These are phyloP conservation scores for Candida sp. DNA, from an alignment of 1,139 yeast species.

Conservation along the genomic window DNA sequence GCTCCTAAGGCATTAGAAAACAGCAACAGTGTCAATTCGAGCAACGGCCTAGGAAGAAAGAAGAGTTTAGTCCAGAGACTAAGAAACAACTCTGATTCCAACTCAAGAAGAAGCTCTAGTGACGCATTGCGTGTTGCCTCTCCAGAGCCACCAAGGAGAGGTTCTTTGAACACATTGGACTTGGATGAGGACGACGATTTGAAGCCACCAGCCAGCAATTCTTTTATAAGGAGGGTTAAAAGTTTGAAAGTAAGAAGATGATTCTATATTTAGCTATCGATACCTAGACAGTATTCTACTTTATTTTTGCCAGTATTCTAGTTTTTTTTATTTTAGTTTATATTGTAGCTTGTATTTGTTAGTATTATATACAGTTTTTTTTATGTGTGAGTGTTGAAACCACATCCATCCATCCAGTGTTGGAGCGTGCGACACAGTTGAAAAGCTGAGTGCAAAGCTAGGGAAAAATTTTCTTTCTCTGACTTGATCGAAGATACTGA, in stretches of 20 bases:
- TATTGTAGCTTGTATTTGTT: constrained; percentile 15
- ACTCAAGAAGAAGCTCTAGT: constrained; percentile 41
- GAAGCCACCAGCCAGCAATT: constrained; percentile 37
- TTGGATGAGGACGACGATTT: constrained; percentile 26
- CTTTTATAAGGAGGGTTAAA: constrained; percentile 82
- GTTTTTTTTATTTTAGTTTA: not conserved
- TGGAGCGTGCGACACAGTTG: not conserved
- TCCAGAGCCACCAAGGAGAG: constrained; percentile 20
- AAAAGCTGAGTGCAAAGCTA: constrained; percentile 5
- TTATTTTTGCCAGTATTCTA: constrained; percentile 1
- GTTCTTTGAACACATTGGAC: constrained; percentile 19
- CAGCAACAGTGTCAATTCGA: constrained; percentile 13
- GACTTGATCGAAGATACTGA: not conserved
- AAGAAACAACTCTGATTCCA: constrained; percentile 42
- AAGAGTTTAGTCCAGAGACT: constrained; percentile 77
- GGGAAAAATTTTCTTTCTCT: constrained; percentile 4
- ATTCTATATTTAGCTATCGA: not conserved
- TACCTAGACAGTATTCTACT: constrained; percentile 1
- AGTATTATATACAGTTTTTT: constrained; percentile 1
- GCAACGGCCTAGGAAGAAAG: constrained; percentile 58
- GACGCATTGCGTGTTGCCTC: constrained; percentile 19
- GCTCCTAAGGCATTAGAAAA: constrained; percentile 56
- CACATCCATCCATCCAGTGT: not conserved
- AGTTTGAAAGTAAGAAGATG: constrained; percentile 75
- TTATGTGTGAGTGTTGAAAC: not conserved